Percentiles rank a stretch among this genome's conserved stretches.
These are phyloP conservation scores for Clonostachys rhizophaga DNA, from an alignment of 2,329 filamentous ascomycete genomes.

Conservation along the genomic window DNA sequence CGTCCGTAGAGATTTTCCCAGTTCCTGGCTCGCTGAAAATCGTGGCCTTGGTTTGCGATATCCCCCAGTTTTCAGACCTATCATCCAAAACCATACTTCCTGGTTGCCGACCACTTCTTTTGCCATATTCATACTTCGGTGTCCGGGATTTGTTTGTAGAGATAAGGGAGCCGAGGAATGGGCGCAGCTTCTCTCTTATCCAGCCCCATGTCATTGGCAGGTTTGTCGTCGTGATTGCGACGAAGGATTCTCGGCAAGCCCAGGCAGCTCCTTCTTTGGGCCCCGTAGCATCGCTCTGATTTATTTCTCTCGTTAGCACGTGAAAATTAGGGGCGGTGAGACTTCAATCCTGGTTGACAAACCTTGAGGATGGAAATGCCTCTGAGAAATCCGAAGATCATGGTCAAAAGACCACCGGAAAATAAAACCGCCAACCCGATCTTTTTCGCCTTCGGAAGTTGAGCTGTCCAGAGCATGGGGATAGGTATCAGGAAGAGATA, in stretches of 20 bases:
- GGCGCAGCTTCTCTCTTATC: constrained; percentile 15
- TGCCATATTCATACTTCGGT: too few species aligned
- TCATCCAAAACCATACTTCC: too few species aligned
- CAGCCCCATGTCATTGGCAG: constrained; percentile 21
- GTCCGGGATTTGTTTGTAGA: constrained; percentile 6
- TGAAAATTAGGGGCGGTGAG: fast-evolving
- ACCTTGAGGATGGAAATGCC: constrained; percentile 35
- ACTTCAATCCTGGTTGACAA: background rate
- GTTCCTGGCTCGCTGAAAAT: too few species aligned
- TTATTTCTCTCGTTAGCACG: background rate
- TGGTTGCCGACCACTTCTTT: too few species aligned
- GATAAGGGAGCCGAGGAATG: constrained; percentile 12
- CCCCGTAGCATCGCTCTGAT: constrained; percentile 6
- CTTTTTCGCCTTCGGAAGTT: constrained; percentile 43
- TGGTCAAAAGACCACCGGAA: constrained; percentile 49
- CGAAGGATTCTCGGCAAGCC: constrained; percentile 20
- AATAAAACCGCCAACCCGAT: constrained; percentile 47
- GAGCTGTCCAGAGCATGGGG: constrained; percentile 48
- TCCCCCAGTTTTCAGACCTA: too few species aligned
- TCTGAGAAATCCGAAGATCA: constrained; percentile 47
- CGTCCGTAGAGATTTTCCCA: too few species aligned
- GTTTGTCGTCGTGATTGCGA: constrained; percentile 29
- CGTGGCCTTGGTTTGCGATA: too few species aligned
- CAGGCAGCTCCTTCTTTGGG: constrained; percentile 3
- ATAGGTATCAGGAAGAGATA: constrained; percentile 33